A percentile compares a stretch with the other conserved stretches of the same genome.
These are phyloP conservation scores for Cercospora brassicicola DNA, from an alignment of 2,329 filamentous ascomycete species.

Conservation along the genomic window DNA sequence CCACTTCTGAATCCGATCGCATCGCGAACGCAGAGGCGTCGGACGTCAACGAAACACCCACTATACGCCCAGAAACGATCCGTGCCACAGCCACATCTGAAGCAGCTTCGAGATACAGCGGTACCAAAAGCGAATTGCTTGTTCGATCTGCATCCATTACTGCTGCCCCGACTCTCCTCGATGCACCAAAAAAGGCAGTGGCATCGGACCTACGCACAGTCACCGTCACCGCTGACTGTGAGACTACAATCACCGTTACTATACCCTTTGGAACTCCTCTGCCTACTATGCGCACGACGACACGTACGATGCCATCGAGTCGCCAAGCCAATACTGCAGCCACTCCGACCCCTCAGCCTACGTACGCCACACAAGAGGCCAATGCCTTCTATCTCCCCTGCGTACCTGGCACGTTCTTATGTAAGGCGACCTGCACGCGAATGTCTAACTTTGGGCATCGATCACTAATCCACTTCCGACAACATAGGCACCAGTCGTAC, in stretches of 20 bases:
- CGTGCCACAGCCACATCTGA: neutral
- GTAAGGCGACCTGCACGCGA: slow-evolving; percentile 25
- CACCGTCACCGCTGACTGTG: slow-evolving; percentile 29
- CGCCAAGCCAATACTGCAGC: slow-evolving; percentile 10
- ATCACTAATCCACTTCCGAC: neutral
- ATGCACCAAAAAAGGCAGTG: neutral
- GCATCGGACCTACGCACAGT: slow-evolving; percentile 5
- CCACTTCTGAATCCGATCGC: neutral
- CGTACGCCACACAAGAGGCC: slow-evolving; percentile 35
- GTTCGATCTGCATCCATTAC: slow-evolving; percentile 7
- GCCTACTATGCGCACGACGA: slow-evolving; percentile 3
- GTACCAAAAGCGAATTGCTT: neutral
- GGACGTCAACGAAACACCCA: neutral
- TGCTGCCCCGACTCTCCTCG: neutral
- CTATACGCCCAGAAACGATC: neutral
- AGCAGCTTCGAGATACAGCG: neutral
- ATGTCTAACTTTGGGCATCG: neutral
- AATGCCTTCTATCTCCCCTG: slow-evolving; percentile 39
- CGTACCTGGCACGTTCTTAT: slow-evolving; percentile 44
- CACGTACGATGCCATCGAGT: neutral
- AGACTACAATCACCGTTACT: slow-evolving; percentile 29
- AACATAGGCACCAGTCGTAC: slow-evolving; percentile 14
- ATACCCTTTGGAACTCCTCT: slow-evolving; percentile 4
- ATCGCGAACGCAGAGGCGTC: no score
- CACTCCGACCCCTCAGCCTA: slow-evolving; percentile 17